Percentiles rank a stretch among this genome's conserved stretches.
phyloP scores from a whole-genome alignment of 2,329 filamentous ascomycete species.

The Trichoderma simmonsii region DNA sequence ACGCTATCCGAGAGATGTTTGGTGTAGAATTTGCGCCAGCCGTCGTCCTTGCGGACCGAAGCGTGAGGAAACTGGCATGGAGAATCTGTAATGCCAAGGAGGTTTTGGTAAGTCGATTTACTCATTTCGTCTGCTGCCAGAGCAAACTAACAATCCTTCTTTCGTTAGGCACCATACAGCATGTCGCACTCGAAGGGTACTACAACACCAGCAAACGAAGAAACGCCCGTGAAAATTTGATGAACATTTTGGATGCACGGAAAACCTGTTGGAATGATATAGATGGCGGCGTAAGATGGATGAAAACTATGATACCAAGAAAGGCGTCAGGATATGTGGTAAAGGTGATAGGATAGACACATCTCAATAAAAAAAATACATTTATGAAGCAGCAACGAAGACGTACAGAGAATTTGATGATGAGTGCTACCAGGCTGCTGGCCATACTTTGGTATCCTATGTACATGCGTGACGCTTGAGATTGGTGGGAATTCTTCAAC shows the following conservation, averaged over 20 bases:
- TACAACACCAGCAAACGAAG: conserved; percentile 53
- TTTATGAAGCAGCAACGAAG: background rate
- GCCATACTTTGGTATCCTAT: background rate
- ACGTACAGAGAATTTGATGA: background rate
- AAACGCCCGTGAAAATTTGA: conserved; percentile 29
- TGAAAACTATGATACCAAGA: conserved; percentile 3
- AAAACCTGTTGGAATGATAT: background rate
- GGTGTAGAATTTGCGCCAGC: conserved; percentile 92
- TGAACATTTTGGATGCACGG: background rate
- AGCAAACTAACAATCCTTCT: background rate
- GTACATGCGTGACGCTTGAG: background rate
- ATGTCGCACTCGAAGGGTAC: conserved; percentile 64
- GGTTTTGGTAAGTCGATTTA: conserved; percentile 43
- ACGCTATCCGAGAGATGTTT: conserved; percentile 94
- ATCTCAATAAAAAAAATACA: background rate
- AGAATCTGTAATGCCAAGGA: conserved; percentile 94
- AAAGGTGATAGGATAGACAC: background rate
- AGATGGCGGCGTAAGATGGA: background rate
- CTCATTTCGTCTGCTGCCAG: background rate
- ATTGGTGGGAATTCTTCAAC: background rate
- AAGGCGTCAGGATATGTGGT: conserved; percentile 14
- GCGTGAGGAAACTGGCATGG: conserved; percentile 87
- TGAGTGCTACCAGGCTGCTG: background rate
- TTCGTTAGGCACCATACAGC: conserved; percentile 63
- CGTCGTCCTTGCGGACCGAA: conserved; percentile 89